Base-by-base conservation (phyloP, 768 basidiomycete species). In the Tephrocybe rancida region DNA sequence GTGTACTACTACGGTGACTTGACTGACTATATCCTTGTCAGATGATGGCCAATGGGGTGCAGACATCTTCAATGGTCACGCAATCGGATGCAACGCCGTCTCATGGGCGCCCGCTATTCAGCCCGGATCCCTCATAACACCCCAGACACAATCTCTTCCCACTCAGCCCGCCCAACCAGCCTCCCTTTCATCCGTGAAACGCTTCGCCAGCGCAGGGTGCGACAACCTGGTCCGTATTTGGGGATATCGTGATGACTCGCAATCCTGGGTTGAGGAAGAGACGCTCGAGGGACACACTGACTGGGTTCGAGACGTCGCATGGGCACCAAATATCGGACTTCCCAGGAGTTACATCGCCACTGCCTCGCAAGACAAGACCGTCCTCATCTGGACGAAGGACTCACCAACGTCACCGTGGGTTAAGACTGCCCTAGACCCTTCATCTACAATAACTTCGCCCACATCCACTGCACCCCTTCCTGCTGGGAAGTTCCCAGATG, bases 291-390 rank as follows among this genome's bases (percentile, higher is more conserved):
- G 93, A 0, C 96, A 99, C 70, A 83, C 88, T 0, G 96, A 99
- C 70, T 99, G 96, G 96, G 95, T 99, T 19, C 81, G 96, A 43
- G 96, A 98, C 67, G 95, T 98, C n/a, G 92, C 96, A 0, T 98
- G 95, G 95, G 95, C 95, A 1, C 96, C 97, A 0, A 97, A 93
- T 61, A 95, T 98, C 57, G 97, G 97, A 0, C 79, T 98, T 14
- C 93, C 96, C 0, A 82, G 94, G 57, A 90, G 87, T 65, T 98
- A 98, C 71, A 92, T 99, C 57, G 97, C 97, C 5, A 95, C 95
- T 1, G 94, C 94, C 0, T 95, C 92, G 0, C 95, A 98, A 77
- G 93, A 96, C 68, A 90, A 87, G 69, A 91, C 89, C 0, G 94
- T 95, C 1, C 74, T 92, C 35, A 89, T 96, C 58, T 95, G 94